Base-by-base conservation (phyloP, 1,284 basidiomycete genomes). In the Malassezia globosa region DNA sequence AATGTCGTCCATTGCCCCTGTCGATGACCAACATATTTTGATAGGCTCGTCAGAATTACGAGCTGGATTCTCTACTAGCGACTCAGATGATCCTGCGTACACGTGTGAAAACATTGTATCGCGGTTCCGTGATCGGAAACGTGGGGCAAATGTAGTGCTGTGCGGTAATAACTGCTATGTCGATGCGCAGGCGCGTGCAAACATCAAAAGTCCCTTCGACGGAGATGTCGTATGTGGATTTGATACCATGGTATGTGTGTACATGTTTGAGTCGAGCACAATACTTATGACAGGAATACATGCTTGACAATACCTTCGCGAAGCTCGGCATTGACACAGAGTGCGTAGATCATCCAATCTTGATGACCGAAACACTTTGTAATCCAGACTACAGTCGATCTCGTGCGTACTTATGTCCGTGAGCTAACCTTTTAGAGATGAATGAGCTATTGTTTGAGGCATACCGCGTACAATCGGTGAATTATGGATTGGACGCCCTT, bases 371-470 rank as follows among this genome's bases (percentile, higher is more conserved):
- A 72, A 79, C 88, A 8, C 75, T 97, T 2, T 83, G 83, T 55
- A 87, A 88, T 33, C 89, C 90, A 0, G 73, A 92, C 23, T 87
- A 92, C 73, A 92, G 87, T 8, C 77, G 94, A 70, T 78, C 82
- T 29, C 72, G 87, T 89, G 72, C 51, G 84, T 16, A 16, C 23
- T 10, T 24, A 11, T 11, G 8, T 11, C 10, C 18, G 23, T 24
- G 19, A 13, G 7, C 62, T 14, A 14, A 29, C n/a, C n/a, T n/a
- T n/a, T n/a, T n/a, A 85, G 85, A 94, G 53, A 94, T 89, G 22
- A 90, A 89, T 1, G 94, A 99, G 69, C 80, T 99, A 21, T 80
- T 97, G 72, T 99, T 99, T 68, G 94, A 99, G 75, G 80, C 83
- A 39, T 99, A 97, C 71, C 79, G 79, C 14, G 87, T 84, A 1